Percentiles rank a stretch among this genome's conserved stretches.
Evolutionary conservation across 352 stramenopile species (phyloP).

Genomic region (Blastocystis sp.): DNA sequence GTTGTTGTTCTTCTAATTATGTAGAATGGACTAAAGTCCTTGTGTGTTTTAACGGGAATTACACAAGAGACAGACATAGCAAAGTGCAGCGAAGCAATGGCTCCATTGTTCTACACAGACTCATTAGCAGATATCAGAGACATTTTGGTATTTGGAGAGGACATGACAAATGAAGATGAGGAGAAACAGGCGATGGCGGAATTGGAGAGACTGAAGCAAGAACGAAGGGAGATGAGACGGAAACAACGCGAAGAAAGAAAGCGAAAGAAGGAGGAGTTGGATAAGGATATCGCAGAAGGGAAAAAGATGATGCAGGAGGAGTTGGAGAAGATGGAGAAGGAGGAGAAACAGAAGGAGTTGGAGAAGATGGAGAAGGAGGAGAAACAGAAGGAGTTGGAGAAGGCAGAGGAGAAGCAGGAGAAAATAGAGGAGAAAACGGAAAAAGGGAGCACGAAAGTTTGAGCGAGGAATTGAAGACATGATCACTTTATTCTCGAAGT

Average conservation of each 20-base stretch:
- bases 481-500: not conserved
- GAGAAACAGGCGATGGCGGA: constrained; percentile 36
- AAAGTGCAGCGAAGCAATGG: not conserved
- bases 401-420: not conserved
- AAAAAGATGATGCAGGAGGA: constrained; percentile 11
- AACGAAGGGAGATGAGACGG: not conserved
- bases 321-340: constrained; percentile 5
- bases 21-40: constrained; percentile 28
- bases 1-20: not conserved
- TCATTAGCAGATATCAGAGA: not conserved
- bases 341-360: not conserved
- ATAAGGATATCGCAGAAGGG: constrained; percentile 9
- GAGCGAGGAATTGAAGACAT: not conserved
- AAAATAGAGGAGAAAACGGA: not conserved
- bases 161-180: constrained; percentile 55
- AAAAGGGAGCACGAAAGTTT: not conserved
- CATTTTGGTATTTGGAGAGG: constrained; percentile 36
- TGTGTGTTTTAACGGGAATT: constrained; percentile 6
- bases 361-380: no score
- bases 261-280: not conserved
- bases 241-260: constrained; percentile 15
- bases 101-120: not conserved
- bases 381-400: not conserved
- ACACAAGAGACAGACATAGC: not conserved
- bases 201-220: constrained; percentile 9